phyloP scores from a whole-genome alignment of 768 basidiomycete genomes.

The Rhodotorula sphaerocarpa region DNA sequence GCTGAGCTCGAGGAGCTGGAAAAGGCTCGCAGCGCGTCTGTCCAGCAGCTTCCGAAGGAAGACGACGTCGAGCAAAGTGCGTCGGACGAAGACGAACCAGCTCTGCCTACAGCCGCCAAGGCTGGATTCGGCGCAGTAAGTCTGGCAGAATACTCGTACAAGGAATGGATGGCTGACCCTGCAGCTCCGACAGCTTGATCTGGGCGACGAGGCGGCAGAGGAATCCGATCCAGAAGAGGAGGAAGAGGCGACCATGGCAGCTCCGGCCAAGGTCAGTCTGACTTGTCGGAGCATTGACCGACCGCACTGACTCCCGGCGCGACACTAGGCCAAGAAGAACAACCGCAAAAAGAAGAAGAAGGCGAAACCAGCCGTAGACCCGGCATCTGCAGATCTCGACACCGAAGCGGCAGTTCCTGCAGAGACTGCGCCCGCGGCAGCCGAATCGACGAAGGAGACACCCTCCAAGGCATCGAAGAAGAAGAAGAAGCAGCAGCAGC shows the following conservation, averaged over 20 bases:
- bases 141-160: neutral
- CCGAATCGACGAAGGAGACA: neutral
- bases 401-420: neutral
- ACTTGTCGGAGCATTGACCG: too few species aligned
- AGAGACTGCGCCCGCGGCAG: neutral
- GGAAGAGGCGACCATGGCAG: neutral
- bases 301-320: neutral
- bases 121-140: conserved; percentile 39
- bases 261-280: conserved; percentile 6
- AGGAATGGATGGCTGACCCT: neutral
- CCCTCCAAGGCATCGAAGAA: conserved; percentile 6
- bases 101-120: neutral
- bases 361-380: neutral
- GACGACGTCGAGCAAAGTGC: conserved; percentile 23
- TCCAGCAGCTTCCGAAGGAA: neutral
- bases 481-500: conserved; percentile 7
- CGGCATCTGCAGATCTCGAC: neutral
- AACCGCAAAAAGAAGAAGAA: conserved; percentile 42
- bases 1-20: conserved; percentile 43
- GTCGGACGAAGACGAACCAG: conserved; percentile 20
- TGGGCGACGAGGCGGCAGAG: conserved; percentile 40
- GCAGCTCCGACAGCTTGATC: conserved; percentile 40
- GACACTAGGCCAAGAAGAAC: conserved; percentile 13
- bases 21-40: neutral
- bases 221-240: conserved; percentile 47